Conservation (phyloP, 441 rosid species). For the Syzygium malaccense region DNA sequence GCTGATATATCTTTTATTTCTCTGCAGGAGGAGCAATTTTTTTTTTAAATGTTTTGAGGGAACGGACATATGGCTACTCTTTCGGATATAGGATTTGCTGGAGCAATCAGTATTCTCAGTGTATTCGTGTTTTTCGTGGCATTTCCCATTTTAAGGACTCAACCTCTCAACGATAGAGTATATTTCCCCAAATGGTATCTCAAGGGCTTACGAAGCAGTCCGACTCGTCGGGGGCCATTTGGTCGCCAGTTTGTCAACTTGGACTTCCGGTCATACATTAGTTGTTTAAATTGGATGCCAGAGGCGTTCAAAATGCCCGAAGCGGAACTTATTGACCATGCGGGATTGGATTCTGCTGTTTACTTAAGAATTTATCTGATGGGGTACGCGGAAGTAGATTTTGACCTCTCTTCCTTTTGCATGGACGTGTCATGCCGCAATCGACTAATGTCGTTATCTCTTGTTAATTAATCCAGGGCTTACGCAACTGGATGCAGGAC, state of each 20-base stretch:
- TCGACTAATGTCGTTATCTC: not conserved
- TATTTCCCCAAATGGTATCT: not conserved
- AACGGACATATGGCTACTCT: no score
- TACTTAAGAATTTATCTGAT: no score
- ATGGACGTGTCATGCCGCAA: not conserved
- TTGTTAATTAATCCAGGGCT: no score
- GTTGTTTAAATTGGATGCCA: slow-evolving; percentile 89
- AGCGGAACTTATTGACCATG: slow-evolving; percentile 48
- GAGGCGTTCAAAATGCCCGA: slow-evolving; percentile 90
- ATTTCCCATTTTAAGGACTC: not conserved
- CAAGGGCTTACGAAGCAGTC: slow-evolving; percentile 50
- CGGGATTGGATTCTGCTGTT: no score
- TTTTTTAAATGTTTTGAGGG: no score
- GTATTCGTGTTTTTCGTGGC: not conserved
- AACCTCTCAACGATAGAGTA: not conserved
- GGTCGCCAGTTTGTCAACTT: slow-evolving; percentile 59
- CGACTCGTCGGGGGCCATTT: slow-evolving; percentile 43
- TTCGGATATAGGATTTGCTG: no score
- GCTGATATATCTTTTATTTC: no score
- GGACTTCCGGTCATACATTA: slow-evolving; percentile 57
- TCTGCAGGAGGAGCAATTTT: no score
- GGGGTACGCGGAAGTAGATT: slow-evolving; percentile 35
- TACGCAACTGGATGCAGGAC: no score
- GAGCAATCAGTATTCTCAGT: no score
- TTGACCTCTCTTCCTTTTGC: not conserved